Evolutionary conservation across 148 eudicot genomes (phyloP), one percentile per base, ranked within the genome.

Genomic region (Amaranthus cruentus): DNA sequence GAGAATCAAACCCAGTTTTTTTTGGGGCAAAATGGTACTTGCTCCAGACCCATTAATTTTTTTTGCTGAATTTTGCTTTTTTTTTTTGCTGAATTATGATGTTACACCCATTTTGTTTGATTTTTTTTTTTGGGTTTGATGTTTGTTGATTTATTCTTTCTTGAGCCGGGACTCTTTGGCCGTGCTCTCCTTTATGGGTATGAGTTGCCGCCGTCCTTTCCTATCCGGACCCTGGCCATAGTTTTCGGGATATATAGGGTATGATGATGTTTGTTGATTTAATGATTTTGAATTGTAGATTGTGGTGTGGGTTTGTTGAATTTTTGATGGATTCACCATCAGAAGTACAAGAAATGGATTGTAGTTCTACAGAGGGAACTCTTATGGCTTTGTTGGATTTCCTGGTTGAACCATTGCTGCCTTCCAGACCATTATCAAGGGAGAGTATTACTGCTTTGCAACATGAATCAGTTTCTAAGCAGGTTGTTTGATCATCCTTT

Each of bases 341-440:
- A 10, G 75, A 52, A 18, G 85, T 62, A 53, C 71, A 72, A 63
- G 83, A 48, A 66, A 50, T 67, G 70, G 70, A 80, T 68, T 77
- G 85, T 4, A 77, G 81, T 68, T 77, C 86, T 4, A 77, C 83
- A 5, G 84, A 90, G 75, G 93, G 83, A 52, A 84, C 81, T 11
- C 62, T 92, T n/a, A 43, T 75, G 69, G 93, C 98, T 51, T 76
- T 92, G 66, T 47, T 92, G 78, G 93, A 92, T 56, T 77, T 81
- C 63, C 81, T 92, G 78, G 93, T 92, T 70, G 91, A 85, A 64
- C 96, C 98, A 43, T 48, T 81, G 81, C 74, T 92, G 69, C 96
- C 98, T 15, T 60, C 69, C 9, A 84, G 58, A 76, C 76, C 82
- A 46, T 44, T 13, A 57, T 48, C 54, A 21, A 58, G 68, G 47